phyloP scores from a whole-genome alignment of 768 basidiomycete species.

The Sarcomyxa edulis region DNA sequence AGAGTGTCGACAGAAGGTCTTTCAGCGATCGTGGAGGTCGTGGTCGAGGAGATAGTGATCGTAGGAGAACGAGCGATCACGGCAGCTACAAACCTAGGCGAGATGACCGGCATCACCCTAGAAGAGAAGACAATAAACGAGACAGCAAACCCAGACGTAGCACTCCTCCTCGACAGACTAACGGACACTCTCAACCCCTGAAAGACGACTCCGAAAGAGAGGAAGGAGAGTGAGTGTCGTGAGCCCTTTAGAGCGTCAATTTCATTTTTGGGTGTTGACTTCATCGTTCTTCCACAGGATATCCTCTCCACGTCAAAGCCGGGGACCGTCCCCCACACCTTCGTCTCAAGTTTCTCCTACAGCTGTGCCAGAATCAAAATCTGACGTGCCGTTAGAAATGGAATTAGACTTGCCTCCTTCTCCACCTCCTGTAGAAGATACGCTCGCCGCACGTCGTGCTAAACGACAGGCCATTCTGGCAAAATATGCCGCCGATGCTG shows the following conservation, averaged over 20 bases:
- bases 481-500: conserved; percentile 56
- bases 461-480: conserved; percentile 75
- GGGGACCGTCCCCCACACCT: conserved; percentile 12
- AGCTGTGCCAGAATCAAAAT: conserved; percentile 16
- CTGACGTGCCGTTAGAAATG: conserved; percentile 37
- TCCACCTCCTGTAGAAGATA: conserved; percentile 53
- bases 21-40: conserved; percentile 20
- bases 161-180: conserved; percentile 11
- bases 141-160: conserved; percentile 3
- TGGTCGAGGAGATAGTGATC: conserved; percentile 31
- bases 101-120: conserved; percentile 12
- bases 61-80: conserved; percentile 24
- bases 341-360: conserved; percentile 8
- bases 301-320: conserved; percentile 49
- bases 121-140: conserved; percentile 2
- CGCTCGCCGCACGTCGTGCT: conserved; percentile 66
- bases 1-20: conserved; percentile 29
- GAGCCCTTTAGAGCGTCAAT: conserved; percentile 8
- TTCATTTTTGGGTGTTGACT: conserved; percentile 5
- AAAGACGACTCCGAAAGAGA: conserved; percentile 60
- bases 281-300: conserved; percentile 41
- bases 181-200: conserved; percentile 13
- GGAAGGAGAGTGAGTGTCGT: conserved; percentile 89
- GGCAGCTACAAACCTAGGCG: conserved; percentile 24
- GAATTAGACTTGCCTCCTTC: conserved; percentile 53